phyloP scores from a whole-genome alignment of 164 flowering plant species.

The Vitis rupestris region DNA sequence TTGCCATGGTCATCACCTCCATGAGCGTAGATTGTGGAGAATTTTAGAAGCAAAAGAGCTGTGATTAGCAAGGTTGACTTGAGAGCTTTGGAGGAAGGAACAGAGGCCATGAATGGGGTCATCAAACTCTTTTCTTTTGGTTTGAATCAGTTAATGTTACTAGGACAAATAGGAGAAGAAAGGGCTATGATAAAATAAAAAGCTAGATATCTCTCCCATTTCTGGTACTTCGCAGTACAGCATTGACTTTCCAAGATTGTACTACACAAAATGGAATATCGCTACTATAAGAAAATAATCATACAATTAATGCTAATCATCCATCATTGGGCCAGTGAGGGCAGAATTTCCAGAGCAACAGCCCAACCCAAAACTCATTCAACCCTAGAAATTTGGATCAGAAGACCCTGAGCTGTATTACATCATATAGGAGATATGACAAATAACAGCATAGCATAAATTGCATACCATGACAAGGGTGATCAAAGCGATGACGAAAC shows the following conservation, averaged over 20 bases:
- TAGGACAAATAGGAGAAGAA: not conserved
- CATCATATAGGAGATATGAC: too few relatives aligned
- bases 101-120: slow-evolving; percentile 22
- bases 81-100: slow-evolving; percentile 12
- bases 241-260: slow-evolving; percentile 33
- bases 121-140: too few relatives aligned
- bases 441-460: too few relatives aligned
- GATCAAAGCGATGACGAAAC: too few relatives aligned
- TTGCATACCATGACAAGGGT: too few relatives aligned
- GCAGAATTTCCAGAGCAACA: too few relatives aligned
- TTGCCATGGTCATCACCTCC: slow-evolving; percentile 17
- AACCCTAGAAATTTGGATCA: too few relatives aligned
- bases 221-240: slow-evolving; percentile 29
- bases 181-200: not conserved
- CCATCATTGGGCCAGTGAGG: too few relatives aligned
- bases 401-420: too few relatives aligned
- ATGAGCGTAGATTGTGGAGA: slow-evolving; percentile 31
- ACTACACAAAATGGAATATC: slow-evolving; percentile 17
- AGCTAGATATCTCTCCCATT: not conserved
- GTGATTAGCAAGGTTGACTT: slow-evolving; percentile 30
- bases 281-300: too few relatives aligned
- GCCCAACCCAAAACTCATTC: too few relatives aligned
- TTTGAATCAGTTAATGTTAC: not conserved
- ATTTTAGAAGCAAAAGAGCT: slow-evolving; percentile 23
- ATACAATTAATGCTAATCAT: too few relatives aligned